phyloP scores from a whole-genome alignment of 345 rosid genomes.

The Aquilaria malaccensis region DNA sequence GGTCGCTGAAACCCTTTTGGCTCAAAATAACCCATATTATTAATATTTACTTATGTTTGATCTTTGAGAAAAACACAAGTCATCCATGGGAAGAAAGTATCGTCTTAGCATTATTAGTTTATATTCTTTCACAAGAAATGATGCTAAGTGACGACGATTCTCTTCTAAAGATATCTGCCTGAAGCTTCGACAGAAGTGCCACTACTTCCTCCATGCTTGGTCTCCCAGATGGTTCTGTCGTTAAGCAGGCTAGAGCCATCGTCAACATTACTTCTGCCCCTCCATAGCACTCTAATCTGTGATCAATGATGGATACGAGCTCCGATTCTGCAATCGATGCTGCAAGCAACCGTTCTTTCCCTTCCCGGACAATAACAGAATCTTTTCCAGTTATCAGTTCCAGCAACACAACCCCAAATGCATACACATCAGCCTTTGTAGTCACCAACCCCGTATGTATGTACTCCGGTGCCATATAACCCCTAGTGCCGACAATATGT shows the following conservation, averaged over 20 bases:
- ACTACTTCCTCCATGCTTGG: slow-evolving; percentile 38
- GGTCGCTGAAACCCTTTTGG: too few relatives aligned
- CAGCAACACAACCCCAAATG: slow-evolving; percentile 36
- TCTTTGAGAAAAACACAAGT: too few relatives aligned
- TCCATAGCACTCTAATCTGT: slow-evolving; percentile 4
- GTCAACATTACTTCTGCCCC: slow-evolving; percentile 8
- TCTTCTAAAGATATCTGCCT: slow-evolving; percentile 17
- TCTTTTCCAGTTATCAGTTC: slow-evolving; percentile 39
- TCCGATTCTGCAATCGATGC: slow-evolving; percentile 19
- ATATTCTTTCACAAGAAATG: too few relatives aligned
- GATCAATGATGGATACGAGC: slow-evolving; percentile 24
- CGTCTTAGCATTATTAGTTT: too few relatives aligned
- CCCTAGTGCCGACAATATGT: slow-evolving; percentile 20
- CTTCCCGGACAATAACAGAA: slow-evolving; percentile 22
- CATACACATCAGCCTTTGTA: slow-evolving; percentile 35
- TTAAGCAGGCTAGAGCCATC: slow-evolving; percentile 32
- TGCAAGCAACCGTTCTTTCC: slow-evolving; percentile 25
- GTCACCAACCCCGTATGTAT: slow-evolving; percentile 23
- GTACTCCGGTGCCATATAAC: slow-evolving; percentile 36
- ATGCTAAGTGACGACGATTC: neutral
- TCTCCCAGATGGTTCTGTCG: slow-evolving; percentile 23
- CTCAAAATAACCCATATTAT: too few relatives aligned
- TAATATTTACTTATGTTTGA: too few relatives aligned
- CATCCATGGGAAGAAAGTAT: too few relatives aligned
- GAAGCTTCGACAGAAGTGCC: slow-evolving; percentile 27